Evolutionary conservation across 805 yeast species (phyloP), one percentile per base, ranked within the genome.

Genomic region (Martiniozyma abietophila): DNA sequence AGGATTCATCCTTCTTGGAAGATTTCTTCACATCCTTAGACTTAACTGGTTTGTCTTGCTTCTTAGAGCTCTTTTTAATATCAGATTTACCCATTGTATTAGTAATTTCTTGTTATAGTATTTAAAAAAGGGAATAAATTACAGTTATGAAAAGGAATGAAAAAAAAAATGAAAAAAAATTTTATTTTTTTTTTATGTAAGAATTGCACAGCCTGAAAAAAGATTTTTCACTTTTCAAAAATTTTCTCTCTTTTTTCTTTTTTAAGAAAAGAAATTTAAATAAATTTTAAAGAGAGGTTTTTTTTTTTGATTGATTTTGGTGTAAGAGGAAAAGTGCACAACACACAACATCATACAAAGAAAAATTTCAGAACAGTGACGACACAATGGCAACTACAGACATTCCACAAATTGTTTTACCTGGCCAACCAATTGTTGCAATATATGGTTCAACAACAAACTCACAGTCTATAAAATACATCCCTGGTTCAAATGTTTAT

Each of bases 351-450:
- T n/a, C n/a, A n/a, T n/a, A n/a, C n/a, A n/a, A n/a, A n/a, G n/a
- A n/a, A n/a, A n/a, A n/a, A n/a, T n/a, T n/a, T n/a, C n/a, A n/a
- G n/a, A n/a, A n/a, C n/a, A n/a, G n/a, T n/a, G n/a, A n/a, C n/a
- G n/a, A n/a, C n/a, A n/a, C n/a, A n/a, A n/a, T n/a, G n/a, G n/a
- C n/a, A n/a, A n/a, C n/a, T n/a, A n/a, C 21, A 16, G 19, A 26
- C n/a, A 17, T 33, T n/a, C 77, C 79, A 15, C 57, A 62, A 21
- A 51, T 53, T 24, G 83, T 70, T 3, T 64, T 77, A n/a, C 95
- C 96, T 1, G 95, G 96, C 1, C 95, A 85, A 47, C 70, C 78
- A 27, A 63, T 85, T 17, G 68, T 76, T 14, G 88, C 92, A 1
- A 59, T 66, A 6, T 65, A 35, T 32, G 25, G 61, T 46, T 64